These are phyloP conservation scores for Kazachstania kunashirensis DNA, from an alignment of 805 yeast genomes.

Conservation along the genomic window DNA sequence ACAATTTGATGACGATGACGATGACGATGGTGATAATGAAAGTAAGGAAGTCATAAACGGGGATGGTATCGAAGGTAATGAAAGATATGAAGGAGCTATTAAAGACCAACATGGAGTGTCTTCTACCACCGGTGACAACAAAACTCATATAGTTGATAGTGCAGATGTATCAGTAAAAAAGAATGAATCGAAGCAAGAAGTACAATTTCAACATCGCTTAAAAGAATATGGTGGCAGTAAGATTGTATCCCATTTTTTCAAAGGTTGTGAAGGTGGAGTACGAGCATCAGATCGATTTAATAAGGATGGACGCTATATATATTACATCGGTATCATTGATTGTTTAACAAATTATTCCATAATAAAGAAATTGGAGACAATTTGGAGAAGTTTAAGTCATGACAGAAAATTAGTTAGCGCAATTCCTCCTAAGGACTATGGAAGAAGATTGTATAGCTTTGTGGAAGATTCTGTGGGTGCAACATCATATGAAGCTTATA, in stretches of 20 bases:
- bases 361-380: conserved; percentile 62
- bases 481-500: not conserved
- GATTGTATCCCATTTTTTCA: conserved; percentile 38
- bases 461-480: conserved; percentile 37
- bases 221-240: not conserved
- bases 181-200: too few relatives aligned
- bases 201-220: too few relatives aligned
- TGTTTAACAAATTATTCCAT: conserved; percentile 76
- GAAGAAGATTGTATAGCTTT: conserved; percentile 72
- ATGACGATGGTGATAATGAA: too few relatives aligned
- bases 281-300: conserved; percentile 47
- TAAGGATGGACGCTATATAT: conserved; percentile 55
- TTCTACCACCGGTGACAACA: too few relatives aligned
- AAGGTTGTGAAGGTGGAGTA: conserved; percentile 78
- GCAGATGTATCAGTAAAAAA: too few relatives aligned
- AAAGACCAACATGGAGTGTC: too few relatives aligned
- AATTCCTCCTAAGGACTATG: conserved; percentile 83
- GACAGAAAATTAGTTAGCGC: conserved; percentile 70
- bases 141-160: too few relatives aligned
- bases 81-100: too few relatives aligned
- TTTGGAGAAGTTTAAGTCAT: conserved; percentile 76
- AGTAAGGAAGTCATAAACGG: not conserved
- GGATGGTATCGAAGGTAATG: conserved; percentile 1
- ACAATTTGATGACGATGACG: conserved; percentile 1
- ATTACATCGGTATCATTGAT: conserved; percentile 89